Base-by-base conservation (phyloP, 768 basidiomycete genomes). In the Boletus tomentosulus region DNA sequence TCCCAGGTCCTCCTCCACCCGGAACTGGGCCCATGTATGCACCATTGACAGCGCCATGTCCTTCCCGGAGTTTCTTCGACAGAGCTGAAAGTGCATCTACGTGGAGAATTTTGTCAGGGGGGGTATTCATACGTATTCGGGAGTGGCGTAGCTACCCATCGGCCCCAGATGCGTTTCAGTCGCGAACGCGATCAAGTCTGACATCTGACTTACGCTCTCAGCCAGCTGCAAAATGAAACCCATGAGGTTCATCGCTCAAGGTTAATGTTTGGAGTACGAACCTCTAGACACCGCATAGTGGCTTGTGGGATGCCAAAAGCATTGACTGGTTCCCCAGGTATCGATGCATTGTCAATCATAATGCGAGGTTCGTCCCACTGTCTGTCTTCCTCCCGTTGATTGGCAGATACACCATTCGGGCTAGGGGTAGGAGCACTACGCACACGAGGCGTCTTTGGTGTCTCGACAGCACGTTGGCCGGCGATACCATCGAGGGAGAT, bases 271-370 rank as follows among this genome's bases (percentile, higher is more conserved):
- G 48, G 16, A 24, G 33, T 46, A 66, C 78, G 52, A 53, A 87
- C 86, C 79, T 92, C 90, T 34, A 92, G 73, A 78, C 89, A 91
- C 50, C 90, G 78, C 91, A 92, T 92, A 16, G 90, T 90, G 3
- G 88, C 89, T 65, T 92, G 89, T 6, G 90, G 89, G 50, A 92
- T 89, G 5, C 90, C 90, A 71, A 92, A 92, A 22, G 87, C 87
- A 63, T 92, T 92, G 48, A 92, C 87, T 9, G 90, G 90, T 62
- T 91, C 89, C 5, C 83, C 81, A 12, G 91, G 90, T 59, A 91
- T 80, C n/a, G 75, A 75, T 31, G 81, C 86, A 34, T 73, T 74
- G 16, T 83, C 82, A 45, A 88, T 81, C 46, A 78, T 60, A 39
- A 83, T 71, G 52, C 83, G 70, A 7, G 83, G 84, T 58, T 89